Evolutionary conservation across 306 rosid species (phyloP).

Genomic region (Trifolium dubium): DNA sequence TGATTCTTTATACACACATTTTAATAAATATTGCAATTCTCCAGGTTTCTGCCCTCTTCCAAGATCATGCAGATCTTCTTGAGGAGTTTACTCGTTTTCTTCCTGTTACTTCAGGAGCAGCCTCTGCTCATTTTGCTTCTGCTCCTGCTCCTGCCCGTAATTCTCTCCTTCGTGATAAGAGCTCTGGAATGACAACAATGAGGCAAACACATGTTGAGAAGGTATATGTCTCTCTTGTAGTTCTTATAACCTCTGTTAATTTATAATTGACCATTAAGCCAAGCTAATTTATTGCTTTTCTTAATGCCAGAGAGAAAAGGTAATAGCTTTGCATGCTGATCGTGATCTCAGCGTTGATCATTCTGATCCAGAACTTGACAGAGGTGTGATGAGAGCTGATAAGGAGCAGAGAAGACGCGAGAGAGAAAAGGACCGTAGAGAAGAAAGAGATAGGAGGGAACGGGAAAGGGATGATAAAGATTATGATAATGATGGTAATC

Average conservation of each 20-base stretch:
- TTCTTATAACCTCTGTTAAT: conserved; percentile 28
- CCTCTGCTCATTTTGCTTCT: conserved; percentile 56
- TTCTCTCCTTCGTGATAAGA: conserved; percentile 75
- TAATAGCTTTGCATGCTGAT: conserved; percentile 61
- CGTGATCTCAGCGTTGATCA: conserved; percentile 75
- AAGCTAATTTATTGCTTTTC: conserved; percentile 38
- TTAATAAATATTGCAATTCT: conserved; percentile 42
- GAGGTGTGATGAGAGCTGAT: conserved; percentile 63
- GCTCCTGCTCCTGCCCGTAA: conserved; percentile 50
- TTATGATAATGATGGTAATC: conserved; percentile 70
- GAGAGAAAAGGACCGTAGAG: conserved; percentile 83
- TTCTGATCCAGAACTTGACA: conserved; percentile 82
- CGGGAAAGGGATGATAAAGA: conserved; percentile 72
- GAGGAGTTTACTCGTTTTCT: conserved; percentile 90
- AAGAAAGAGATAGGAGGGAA: conserved; percentile 70
- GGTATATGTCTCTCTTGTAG: conserved; percentile 56
- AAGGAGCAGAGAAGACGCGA: conserved; percentile 87
- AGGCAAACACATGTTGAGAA: conserved; percentile 76
- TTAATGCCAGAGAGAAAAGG: conserved; percentile 73
- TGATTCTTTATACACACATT: conserved; percentile 26
- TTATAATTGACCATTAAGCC: conserved; percentile 38
- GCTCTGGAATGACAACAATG: conserved; percentile 69
- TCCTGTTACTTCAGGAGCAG: conserved; percentile 78
- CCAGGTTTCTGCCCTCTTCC: conserved; percentile 88
- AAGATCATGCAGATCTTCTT: conserved; percentile 83